Percentiles rank a stretch among this genome's conserved stretches.
These are phyloP conservation scores for Sporothrix euskadiensis DNA, from an alignment of 2,329 filamentous ascomycete species.

Conservation along the genomic window DNA sequence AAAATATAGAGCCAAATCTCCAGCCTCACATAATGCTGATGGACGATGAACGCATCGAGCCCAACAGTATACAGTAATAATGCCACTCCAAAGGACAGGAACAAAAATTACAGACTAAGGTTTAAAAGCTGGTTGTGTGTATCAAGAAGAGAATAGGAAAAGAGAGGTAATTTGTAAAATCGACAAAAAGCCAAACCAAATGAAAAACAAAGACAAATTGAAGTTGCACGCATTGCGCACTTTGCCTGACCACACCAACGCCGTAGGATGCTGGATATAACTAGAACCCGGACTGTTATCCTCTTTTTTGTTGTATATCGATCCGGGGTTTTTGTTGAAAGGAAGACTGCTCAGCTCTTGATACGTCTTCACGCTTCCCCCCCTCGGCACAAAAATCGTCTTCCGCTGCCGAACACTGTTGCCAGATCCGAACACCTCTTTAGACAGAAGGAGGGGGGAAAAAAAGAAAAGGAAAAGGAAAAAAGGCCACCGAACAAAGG, in stretches of 20 bases:
- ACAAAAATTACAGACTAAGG: not conserved
- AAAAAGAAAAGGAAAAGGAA: not conserved
- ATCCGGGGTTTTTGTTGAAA: not conserved
- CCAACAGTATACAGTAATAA: no score
- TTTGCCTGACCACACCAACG: constrained; percentile 6
- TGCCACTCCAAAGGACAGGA: not conserved
- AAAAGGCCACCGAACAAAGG: constrained; percentile 17
- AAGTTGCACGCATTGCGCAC: not conserved
- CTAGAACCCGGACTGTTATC: not conserved
- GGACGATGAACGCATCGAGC: not conserved
- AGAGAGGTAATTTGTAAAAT: not conserved
- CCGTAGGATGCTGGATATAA: constrained; percentile 11
- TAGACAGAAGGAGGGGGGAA: not conserved
- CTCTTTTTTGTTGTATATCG: not conserved
- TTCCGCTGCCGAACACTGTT: not conserved
- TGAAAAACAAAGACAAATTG: constrained; percentile 29
- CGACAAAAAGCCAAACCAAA: constrained; percentile 16
- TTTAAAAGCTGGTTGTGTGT: not conserved
- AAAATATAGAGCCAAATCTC: not conserved
- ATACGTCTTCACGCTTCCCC: constrained; percentile 45
- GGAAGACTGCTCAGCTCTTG: constrained; percentile 60
- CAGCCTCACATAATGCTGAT: not conserved
- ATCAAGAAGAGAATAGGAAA: not conserved
- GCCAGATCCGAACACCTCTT: not conserved
- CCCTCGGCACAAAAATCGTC: constrained; percentile 15